phyloP scores from a whole-genome alignment of 352 stramenopile species.

The Pythium monospermum region DNA sequence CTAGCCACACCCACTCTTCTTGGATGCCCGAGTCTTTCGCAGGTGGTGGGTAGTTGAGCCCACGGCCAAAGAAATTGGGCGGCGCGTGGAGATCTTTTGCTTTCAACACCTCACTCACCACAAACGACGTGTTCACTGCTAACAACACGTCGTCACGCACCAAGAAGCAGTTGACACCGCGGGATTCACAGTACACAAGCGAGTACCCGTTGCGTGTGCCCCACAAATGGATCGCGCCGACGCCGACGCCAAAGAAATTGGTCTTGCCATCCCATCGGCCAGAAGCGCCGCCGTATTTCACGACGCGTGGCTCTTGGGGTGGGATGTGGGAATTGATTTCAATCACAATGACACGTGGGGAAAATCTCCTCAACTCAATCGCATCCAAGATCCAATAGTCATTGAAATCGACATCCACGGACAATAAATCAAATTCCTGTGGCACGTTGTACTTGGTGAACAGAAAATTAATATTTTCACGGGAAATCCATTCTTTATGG shows the following conservation, averaged over 20 bases:
- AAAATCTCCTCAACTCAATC: slow-evolving; percentile 35
- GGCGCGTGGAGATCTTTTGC: slow-evolving; percentile 34
- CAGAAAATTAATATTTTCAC: slow-evolving; percentile 56
- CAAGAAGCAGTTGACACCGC: slow-evolving; percentile 73
- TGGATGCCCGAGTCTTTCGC: slow-evolving; percentile 19
- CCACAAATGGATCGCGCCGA: slow-evolving; percentile 47
- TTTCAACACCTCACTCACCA: slow-evolving; percentile 31
- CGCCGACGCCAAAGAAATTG: slow-evolving; percentile 55
- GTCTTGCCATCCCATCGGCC: slow-evolving; percentile 40
- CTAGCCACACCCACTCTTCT: slow-evolving; percentile 48
- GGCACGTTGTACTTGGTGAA: slow-evolving; percentile 43
- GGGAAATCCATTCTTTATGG: slow-evolving; percentile 51
- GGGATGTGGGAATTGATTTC: slow-evolving; percentile 62
- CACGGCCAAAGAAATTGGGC: slow-evolving; percentile 68
- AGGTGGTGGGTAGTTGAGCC: slow-evolving; percentile 41
- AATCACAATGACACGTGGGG: slow-evolving; percentile 51
- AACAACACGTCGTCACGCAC: slow-evolving; percentile 45
- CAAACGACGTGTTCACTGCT: background rate
- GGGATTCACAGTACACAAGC: slow-evolving; percentile 75
- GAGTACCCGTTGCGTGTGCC: slow-evolving; percentile 40
- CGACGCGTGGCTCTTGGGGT: slow-evolving; percentile 33
- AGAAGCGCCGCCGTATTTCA: slow-evolving; percentile 33
- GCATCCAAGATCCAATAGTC: slow-evolving; percentile 67
- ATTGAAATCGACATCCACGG: slow-evolving; percentile 74
- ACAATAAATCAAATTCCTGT: slow-evolving; percentile 51